Evolutionary conservation across 2,329 filamentous ascomycete species (phyloP), one percentile per base, ranked within the genome.

Genomic region (Pezicula rhizophila): DNA sequence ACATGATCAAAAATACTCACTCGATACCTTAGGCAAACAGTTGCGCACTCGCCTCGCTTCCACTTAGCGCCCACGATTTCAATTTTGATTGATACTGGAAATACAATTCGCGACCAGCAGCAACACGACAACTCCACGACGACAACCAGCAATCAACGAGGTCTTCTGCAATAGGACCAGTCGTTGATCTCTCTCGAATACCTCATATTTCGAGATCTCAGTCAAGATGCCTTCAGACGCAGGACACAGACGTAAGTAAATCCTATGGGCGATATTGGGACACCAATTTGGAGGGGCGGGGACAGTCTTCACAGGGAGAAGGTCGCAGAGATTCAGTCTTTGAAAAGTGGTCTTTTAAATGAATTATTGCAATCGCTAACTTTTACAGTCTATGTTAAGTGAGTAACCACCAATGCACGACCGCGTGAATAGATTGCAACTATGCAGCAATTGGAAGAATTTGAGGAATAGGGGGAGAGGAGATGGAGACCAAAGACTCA

Each of bases 201-300:
- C 62, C 64, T 62, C 64, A 68, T 64, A 68, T 68, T 70, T 48
- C 68, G 71, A 70, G 65, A 72, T 59, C 65, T 66, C 70, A 74
- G 74, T 76, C 84, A 90, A 81, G 74, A 93, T 93, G 87, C 82
- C 85, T 86, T 85, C 87, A 70, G 86, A 89, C 82, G 79, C 85
- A 71, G 87, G 87, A 76, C 86, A 91, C 84, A 83, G 87, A 86
- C 79, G 87, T 92, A 77, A 87, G 87, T 87, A 61, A 17, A 57
- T 53, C 56, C 31, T 41, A 41, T 44, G 18, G 12, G 28, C 17
- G n/a, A 47, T 15, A 20, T 28, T 10, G 14, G 25, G 12, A 34
- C 20, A 18, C 15, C 5, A 15, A 8, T 33, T 33, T 25, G 26
- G 17, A 33, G 31, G 31, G 20, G n/a, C 25, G 12, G 23, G 18